Base-by-base conservation (phyloP, 2,329 filamentous ascomycete species). In the Cladosporium colombiae region DNA sequence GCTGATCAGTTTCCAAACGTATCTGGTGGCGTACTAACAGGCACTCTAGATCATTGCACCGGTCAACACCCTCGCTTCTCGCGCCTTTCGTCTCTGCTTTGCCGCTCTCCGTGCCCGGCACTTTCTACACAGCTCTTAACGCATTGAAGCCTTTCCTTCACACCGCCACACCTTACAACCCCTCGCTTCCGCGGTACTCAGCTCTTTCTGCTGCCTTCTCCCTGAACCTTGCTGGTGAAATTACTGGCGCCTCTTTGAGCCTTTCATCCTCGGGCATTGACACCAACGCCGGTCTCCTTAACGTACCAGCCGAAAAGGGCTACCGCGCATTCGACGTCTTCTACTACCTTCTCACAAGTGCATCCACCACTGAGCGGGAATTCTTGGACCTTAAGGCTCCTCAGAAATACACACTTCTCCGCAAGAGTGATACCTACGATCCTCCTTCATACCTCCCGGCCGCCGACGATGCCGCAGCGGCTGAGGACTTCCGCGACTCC, bases 281-380 rank as follows among this genome's bases (percentile, higher is more conserved):
- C 75, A 95, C 93, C 0, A 80, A 84, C 23, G 88, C 88, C 68
- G 95, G 94, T 50, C 83, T 99, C 13, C 82, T 97, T 18, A 88
- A 91, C 65, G 87, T 99, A 18, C 91, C 95, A 0, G 79, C 88
- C 0, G 88, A 97, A 74, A 75, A 88, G 7, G 95, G 95, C 14
- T 92, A 92, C 78, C 89, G 95, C 68, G 95, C 94, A 3, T 99
- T 99, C 72, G 94, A 99, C 75, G 95, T 96, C 59, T 98, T 99
- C 76, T 98, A 99, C 81, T 98, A 97, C 74, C 87, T 99, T 0
- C 84, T 98, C 50, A 96, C 93, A 0, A 93, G 91, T n/a, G 91
- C 91, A 0, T 96, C 95, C 0, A 92, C 1, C 88, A 90, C 4
- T 89, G 95, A 99, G 80, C 85, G 92, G 65, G 94, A 98, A 75